phyloP scores from a whole-genome alignment of 352 stramenopile species.

The Phytophthora colocasiae region DNA sequence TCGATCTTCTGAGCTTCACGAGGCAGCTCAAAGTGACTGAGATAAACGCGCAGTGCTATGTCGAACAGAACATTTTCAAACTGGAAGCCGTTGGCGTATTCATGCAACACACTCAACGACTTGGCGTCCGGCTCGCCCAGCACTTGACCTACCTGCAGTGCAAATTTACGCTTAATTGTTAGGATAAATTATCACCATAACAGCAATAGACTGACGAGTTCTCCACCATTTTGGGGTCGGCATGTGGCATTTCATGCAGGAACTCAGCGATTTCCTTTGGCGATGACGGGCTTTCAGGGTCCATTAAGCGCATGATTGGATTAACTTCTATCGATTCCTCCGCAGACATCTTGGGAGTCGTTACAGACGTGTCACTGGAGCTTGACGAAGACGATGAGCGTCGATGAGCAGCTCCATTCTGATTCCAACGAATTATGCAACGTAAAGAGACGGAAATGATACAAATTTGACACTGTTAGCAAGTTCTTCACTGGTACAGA shows the following conservation, averaged over 20 bases:
- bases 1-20: constrained; percentile 88
- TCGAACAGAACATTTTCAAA: constrained; percentile 73
- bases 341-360: constrained; percentile 19
- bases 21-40: constrained; percentile 73
- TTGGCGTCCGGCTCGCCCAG: constrained; percentile 72
- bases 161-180: neutral
- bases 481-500: neutral
- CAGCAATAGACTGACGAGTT: neutral
- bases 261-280: constrained; percentile 71
- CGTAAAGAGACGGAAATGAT: constrained; percentile 3
- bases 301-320: constrained; percentile 56
- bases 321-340: constrained; percentile 28
- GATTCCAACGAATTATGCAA: neutral
- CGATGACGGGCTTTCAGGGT: constrained; percentile 48
- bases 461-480: constrained; percentile 2
- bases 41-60: constrained; percentile 73
- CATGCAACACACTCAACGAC: constrained; percentile 67
- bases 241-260: constrained; percentile 69
- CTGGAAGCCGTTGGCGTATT: constrained; percentile 74
- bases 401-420: constrained; percentile 7
- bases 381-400: constrained; percentile 21
- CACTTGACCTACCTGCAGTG: constrained; percentile 60
- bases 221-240: constrained; percentile 70
- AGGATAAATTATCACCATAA: neutral
- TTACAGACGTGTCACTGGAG: constrained; percentile 19